Conservation (phyloP, 1,139 yeast genomes). For the Yamadazyma diddensiae region DNA sequence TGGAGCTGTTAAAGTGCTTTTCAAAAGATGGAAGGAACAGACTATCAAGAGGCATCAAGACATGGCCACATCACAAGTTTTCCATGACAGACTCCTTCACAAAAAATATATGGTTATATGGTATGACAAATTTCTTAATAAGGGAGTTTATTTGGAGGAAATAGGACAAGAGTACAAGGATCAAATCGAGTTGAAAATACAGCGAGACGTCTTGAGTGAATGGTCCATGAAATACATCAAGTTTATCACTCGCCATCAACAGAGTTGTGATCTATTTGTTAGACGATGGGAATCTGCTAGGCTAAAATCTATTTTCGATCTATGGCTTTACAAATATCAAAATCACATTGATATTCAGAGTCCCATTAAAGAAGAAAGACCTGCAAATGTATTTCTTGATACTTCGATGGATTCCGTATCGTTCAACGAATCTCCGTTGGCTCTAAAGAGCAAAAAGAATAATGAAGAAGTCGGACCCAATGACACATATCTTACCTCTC, state of each 20-base stretch:
- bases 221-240: constrained; percentile 42
- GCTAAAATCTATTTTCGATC: constrained; percentile 30
- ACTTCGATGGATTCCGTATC: constrained; percentile 18
- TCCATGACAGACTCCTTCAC: constrained; percentile 21
- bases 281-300: constrained; percentile 32
- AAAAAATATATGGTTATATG: constrained; percentile 32
- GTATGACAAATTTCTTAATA: constrained; percentile 30
- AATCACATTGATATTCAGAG: constrained; percentile 2
- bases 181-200: constrained; percentile 25
- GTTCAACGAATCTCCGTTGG: constrained; percentile 36
- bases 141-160: constrained; percentile 22
- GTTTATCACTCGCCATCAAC: constrained; percentile 31
- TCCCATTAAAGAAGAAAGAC: constrained; percentile 8
- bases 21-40: constrained; percentile 14
- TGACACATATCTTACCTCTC: constrained; percentile 31
- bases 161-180: constrained; percentile 29
- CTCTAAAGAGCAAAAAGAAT: constrained; percentile 13
- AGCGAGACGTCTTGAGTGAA: constrained; percentile 25
- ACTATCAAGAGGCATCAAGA: constrained; percentile 8
- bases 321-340: constrained; percentile 31
- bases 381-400: constrained; percentile 13
- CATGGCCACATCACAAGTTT: constrained; percentile 15
- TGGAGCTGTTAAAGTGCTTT: constrained; percentile 6
- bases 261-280: constrained; percentile 34
- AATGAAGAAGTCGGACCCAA: constrained; percentile 4